phyloP scores from a whole-genome alignment of 352 stramenopile species.

The Blastocystis hominis region DNA sequence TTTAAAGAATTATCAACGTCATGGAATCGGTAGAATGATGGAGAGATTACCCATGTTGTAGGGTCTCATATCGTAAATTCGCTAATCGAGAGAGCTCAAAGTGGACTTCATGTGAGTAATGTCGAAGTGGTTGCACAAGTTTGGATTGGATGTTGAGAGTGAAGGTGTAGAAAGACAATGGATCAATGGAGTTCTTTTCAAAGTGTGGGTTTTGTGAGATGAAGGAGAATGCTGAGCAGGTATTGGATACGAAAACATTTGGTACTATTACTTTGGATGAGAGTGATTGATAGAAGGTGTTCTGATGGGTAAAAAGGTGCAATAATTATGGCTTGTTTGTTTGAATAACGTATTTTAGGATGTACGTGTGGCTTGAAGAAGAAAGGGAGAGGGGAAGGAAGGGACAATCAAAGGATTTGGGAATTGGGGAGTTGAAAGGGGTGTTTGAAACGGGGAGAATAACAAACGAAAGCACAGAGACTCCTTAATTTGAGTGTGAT shows the following conservation, averaged over 20 bases:
- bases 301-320: not conserved
- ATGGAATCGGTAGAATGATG: not conserved
- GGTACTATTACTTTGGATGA: too few species aligned
- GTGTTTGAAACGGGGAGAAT: too few species aligned
- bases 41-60: not conserved
- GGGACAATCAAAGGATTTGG: too few species aligned
- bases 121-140: not conserved
- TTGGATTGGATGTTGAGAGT: not conserved
- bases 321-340: too few species aligned
- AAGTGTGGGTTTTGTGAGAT: not conserved
- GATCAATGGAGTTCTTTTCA: not conserved
- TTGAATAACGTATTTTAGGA: too few species aligned
- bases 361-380: too few species aligned
- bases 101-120: not conserved
- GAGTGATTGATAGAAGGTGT: not conserved
- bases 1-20: conserved; percentile 11
- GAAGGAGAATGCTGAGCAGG: not conserved
- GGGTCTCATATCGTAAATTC: not conserved
- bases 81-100: not conserved
- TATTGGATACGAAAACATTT: too few species aligned
- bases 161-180: not conserved
- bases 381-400: too few species aligned
- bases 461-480: too few species aligned
- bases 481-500: too few species aligned
- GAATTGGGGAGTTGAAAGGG: too few species aligned